A percentile compares a stretch with the other conserved stretches of the same genome.
phyloP scores from a whole-genome alignment of 2,329 filamentous ascomycete genomes.

The Emydomyces testavorans region DNA sequence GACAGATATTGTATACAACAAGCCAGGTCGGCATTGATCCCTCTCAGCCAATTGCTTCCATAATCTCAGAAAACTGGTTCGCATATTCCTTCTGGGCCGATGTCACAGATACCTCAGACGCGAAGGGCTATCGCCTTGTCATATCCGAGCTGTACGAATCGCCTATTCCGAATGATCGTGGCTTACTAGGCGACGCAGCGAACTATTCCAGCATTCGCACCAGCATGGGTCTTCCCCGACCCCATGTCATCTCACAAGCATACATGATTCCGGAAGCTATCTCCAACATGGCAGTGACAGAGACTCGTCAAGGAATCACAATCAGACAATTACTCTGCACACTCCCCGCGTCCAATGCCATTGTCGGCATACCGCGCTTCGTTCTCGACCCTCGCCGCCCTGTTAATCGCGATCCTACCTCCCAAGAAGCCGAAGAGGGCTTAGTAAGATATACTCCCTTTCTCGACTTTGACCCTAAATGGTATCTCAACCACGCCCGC shows the following conservation, averaged over 20 bases:
- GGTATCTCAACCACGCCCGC: conserved; percentile 67
- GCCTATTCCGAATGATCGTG: conserved; percentile 68
- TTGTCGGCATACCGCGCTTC: conserved; percentile 67
- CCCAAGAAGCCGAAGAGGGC: conserved; percentile 72
- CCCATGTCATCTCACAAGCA: conserved; percentile 66
- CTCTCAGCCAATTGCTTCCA: conserved; percentile 60
- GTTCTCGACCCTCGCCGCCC: conserved; percentile 78
- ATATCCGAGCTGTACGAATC: conserved; percentile 89
- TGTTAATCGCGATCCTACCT: conserved; percentile 68
- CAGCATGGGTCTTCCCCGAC: conserved; percentile 49
- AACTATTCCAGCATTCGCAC: conserved; percentile 72
- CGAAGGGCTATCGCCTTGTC: conserved; percentile 77
- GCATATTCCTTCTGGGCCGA: conserved; percentile 65
- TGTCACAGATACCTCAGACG: conserved; percentile 35
- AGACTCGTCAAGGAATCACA: conserved; percentile 85
- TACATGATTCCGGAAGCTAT: conserved; percentile 74
- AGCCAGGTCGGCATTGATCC: conserved; percentile 64
- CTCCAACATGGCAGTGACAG: conserved; percentile 66
- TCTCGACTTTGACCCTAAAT: conserved; percentile 73
- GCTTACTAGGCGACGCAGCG: conserved; percentile 54
- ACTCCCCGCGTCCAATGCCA: conserved; percentile 58
- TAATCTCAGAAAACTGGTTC: conserved; percentile 91
- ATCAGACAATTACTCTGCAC: conserved; percentile 70
- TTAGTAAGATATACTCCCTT: conserved; percentile 62
- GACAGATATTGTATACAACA: conserved; percentile 61